Conservation (phyloP, 768 basidiomycete genomes). For the Kwoniella sp. region DNA sequence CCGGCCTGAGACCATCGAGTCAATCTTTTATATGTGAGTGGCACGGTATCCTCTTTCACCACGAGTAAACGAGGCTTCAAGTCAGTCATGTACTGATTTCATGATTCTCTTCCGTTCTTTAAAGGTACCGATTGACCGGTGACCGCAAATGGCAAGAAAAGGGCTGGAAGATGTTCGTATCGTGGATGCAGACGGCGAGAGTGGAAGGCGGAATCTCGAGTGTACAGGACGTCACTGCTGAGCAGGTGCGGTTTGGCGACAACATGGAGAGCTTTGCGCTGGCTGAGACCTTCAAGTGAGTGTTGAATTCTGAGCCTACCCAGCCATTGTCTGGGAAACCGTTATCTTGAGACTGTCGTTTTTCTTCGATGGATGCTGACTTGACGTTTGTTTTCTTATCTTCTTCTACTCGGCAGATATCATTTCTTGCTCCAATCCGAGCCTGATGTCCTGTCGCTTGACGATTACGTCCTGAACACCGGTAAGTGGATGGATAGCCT, state of each 20-base stretch:
- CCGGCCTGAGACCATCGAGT: conserved; percentile 59
- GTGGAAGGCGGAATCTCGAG: conserved; percentile 53
- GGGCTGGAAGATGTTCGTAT: conserved; percentile 60
- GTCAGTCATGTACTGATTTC: neutral
- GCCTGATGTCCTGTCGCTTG: conserved; percentile 52
- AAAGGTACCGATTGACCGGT: conserved; percentile 58
- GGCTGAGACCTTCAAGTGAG: conserved; percentile 57
- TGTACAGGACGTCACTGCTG: conserved; percentile 53
- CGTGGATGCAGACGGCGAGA: conserved; percentile 51
- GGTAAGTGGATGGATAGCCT: conserved; percentile 35
- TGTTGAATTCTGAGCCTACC: conserved; percentile 1
- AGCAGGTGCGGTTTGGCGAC: conserved; percentile 26
- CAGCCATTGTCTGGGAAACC: neutral
- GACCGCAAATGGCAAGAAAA: conserved; percentile 59
- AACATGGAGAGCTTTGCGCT: conserved; percentile 57
- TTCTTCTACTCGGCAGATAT: conserved; percentile 39
- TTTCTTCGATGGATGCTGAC: neutral
- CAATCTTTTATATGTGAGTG: conserved; percentile 48
- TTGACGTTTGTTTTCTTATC: too few relatives aligned
- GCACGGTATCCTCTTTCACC: neutral
- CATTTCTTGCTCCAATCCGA: conserved; percentile 56
- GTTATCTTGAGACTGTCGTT: neutral
- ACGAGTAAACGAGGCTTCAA: too few relatives aligned
- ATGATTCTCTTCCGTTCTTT: too few relatives aligned
- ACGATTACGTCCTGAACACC: conserved; percentile 57